These are phyloP conservation scores for Atractiella rhizophila DNA, from an alignment of 768 basidiomycete genomes.

Conservation along the genomic window DNA sequence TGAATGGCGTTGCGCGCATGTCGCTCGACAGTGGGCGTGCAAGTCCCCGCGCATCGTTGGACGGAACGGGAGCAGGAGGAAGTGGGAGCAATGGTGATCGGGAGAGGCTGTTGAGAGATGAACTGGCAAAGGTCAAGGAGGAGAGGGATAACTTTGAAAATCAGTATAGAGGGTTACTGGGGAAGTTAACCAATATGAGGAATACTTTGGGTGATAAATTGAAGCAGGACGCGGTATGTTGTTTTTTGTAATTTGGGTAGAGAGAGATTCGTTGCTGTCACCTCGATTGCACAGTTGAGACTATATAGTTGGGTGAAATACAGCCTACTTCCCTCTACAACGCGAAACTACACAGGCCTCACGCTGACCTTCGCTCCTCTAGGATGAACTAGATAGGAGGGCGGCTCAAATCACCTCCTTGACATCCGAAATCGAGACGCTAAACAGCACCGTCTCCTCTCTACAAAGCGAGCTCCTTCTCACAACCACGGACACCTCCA, in stretches of 20 bases:
- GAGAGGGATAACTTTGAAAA: conserved; percentile 69
- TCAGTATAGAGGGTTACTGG: conserved; percentile 63
- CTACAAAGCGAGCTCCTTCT: conserved; percentile 53
- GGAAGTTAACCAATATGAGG: conserved; percentile 77
- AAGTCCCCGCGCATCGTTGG: too few species aligned
- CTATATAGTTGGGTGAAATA: too few species aligned
- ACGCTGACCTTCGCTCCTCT: conserved; percentile 12
- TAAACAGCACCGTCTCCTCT: conserved; percentile 43
- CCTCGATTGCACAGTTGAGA: too few species aligned
- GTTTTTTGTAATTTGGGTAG: too few species aligned
- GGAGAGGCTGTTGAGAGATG: too few species aligned
- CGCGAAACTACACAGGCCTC: neutral
- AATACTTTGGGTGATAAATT: conserved; percentile 80
- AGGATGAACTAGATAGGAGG: conserved; percentile 95
- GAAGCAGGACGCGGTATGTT: conserved; percentile 80
- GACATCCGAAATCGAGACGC: conserved; percentile 48
- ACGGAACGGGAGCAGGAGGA: too few species aligned
- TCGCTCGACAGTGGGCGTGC: too few species aligned
- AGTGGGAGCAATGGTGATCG: too few species aligned
- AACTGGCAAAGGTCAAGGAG: conserved; percentile 45
- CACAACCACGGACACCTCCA: conserved; percentile 49
- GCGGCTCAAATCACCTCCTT: conserved; percentile 61
- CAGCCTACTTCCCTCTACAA: too few species aligned
- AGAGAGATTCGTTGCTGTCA: too few species aligned
- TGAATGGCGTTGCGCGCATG: too few species aligned